Evolutionary conservation across 192 early-diverging fungal genomes (phyloP).

Genomic region (Podila clonocystis): DNA sequence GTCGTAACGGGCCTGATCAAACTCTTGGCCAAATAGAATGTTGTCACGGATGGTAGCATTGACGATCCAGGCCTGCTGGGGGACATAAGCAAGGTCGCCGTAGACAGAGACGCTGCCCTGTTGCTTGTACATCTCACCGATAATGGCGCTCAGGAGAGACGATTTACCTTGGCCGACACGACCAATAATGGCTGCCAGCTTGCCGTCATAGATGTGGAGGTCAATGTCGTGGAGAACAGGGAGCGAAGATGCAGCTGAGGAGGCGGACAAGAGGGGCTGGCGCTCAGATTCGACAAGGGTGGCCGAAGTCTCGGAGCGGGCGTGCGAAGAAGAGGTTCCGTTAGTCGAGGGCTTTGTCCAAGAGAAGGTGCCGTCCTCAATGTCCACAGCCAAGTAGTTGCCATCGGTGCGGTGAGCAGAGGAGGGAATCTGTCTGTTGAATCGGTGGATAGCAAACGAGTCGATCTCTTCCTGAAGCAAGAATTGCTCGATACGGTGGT

Average conservation of each 20-base stretch:
- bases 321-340: background rate
- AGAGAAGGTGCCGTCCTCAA: constrained; percentile 24
- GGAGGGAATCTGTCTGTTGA: background rate
- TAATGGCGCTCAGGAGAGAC: constrained; percentile 72
- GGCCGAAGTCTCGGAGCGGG: background rate
- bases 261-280: constrained; percentile 17
- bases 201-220: constrained; percentile 42
- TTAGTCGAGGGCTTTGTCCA: constrained; percentile 15
- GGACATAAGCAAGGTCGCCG: constrained; percentile 64
- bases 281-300: constrained; percentile 2
- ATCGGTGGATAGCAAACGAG: background rate
- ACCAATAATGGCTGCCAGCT: constrained; percentile 32
- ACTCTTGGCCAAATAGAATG: constrained; percentile 82
- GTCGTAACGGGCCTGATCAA: constrained; percentile 67
- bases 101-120: constrained; percentile 63
- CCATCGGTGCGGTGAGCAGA: background rate
- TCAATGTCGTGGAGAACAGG: constrained; percentile 43
- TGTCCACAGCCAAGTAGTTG: constrained; percentile 10
- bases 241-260: background rate
- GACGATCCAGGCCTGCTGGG: constrained; percentile 41
- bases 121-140: constrained; percentile 83
- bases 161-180: constrained; percentile 75
- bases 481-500: constrained; percentile 59
- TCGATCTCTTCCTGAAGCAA: constrained; percentile 48
- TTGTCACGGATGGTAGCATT: constrained; percentile 72